Conservation (phyloP, 2,329 filamentous ascomycete genomes). For the Apiospora sp. region DNA sequence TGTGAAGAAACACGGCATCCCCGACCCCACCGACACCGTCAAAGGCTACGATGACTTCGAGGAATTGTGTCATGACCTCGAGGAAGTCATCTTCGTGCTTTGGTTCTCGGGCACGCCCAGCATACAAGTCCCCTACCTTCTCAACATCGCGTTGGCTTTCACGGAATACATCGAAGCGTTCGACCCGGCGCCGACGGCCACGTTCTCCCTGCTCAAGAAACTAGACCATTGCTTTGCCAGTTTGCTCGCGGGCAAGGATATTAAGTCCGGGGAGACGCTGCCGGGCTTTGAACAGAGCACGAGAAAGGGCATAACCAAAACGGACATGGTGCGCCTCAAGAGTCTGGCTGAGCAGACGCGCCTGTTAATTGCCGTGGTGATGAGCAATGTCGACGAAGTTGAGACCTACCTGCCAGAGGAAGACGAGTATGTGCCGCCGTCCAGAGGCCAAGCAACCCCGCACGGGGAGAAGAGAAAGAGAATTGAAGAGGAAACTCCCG, state of each 20-base stretch:
- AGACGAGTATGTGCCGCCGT: neutral
- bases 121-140: slow-evolving; percentile 83
- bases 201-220: slow-evolving; percentile 77
- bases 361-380: slow-evolving; percentile 72
- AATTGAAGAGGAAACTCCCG: neutral
- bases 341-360: slow-evolving; percentile 82
- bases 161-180: slow-evolving; percentile 78
- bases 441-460: neutral
- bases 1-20: slow-evolving; percentile 63
- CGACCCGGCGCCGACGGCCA: slow-evolving; percentile 69
- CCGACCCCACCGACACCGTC: slow-evolving; percentile 57
- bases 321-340: slow-evolving; percentile 88
- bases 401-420: slow-evolving; percentile 43
- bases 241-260: slow-evolving; percentile 72
- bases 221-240: slow-evolving; percentile 85
- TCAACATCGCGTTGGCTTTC: slow-evolving; percentile 78
- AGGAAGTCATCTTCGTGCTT: slow-evolving; percentile 77
- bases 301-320: slow-evolving; percentile 73
- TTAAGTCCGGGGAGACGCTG: slow-evolving; percentile 69
- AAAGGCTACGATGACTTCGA: slow-evolving; percentile 67
- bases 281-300: slow-evolving; percentile 72
- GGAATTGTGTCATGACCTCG: slow-evolving; percentile 77
- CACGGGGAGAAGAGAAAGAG: slow-evolving; percentile 19
- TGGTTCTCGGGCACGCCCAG: slow-evolving; percentile 88
- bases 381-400: slow-evolving; percentile 62